A percentile compares a stretch with the other conserved stretches of the same genome.
Conservation (phyloP, 2,329 filamentous ascomycete genomes). For the Paramyrothecium roridum region DNA sequence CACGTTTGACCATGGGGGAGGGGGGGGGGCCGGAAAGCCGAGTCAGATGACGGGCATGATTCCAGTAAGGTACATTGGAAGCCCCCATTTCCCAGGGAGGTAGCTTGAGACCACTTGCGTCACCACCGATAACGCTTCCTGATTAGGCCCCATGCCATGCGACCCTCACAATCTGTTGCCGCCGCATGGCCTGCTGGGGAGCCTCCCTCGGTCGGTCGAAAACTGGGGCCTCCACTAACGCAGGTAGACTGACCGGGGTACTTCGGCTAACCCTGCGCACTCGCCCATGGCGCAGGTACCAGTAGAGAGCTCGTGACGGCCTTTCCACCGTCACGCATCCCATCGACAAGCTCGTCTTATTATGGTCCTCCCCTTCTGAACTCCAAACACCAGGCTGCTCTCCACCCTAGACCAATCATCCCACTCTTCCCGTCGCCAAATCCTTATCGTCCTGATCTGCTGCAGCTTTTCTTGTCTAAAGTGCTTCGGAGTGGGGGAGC, state of each 20-base stretch:
- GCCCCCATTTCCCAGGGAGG: not conserved
- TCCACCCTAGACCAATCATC: too few relatives aligned
- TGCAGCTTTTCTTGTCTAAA: not conserved
- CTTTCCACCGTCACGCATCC: not conserved
- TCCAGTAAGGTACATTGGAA: not conserved
- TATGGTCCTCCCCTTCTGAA: too few relatives aligned
- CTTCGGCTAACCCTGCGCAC: not conserved
- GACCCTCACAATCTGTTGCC: not conserved
- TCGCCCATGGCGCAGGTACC: not conserved
- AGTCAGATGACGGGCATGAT: not conserved
- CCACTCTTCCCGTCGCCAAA: not conserved
- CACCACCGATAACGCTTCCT: not conserved
- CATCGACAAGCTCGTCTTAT: too few relatives aligned
- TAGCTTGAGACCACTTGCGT: not conserved
- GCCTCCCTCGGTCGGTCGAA: too few relatives aligned
- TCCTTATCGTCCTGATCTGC: not conserved
- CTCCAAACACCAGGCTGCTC: too few relatives aligned
- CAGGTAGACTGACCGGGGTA: not conserved
- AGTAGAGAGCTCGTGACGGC: not conserved
- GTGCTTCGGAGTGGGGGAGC: not conserved
- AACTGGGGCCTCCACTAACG: not conserved
- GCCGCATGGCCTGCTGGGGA: too few relatives aligned
- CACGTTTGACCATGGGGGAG: too few relatives aligned
- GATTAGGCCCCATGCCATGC: not conserved
- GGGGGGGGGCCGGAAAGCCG: too few relatives aligned